A percentile compares a stretch with the other conserved stretches of the same genome.
phyloP scores from a whole-genome alignment of 768 basidiomycete species.

The Hemileccinum impolitum region DNA sequence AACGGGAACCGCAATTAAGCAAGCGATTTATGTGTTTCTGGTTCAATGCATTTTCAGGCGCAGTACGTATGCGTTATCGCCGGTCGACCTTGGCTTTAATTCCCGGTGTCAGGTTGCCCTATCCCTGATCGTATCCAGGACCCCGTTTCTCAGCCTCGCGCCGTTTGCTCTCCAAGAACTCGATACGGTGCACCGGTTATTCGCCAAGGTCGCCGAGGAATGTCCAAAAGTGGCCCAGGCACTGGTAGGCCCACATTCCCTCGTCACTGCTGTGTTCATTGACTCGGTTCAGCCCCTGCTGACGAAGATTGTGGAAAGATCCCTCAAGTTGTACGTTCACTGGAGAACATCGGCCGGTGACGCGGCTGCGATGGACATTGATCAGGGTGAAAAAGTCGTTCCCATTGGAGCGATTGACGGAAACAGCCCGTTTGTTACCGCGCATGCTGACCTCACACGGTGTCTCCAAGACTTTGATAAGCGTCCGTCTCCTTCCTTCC shows the following conservation, averaged over 20 bases:
- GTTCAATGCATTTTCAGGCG: conserved; percentile 72
- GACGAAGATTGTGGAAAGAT: conserved; percentile 52
- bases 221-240: conserved; percentile 59
- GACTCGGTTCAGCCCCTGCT: conserved; percentile 45
- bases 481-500: conserved; percentile 15
- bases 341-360: conserved; percentile 29
- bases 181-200: conserved; percentile 55
- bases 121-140: conserved; percentile 60
- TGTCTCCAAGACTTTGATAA: conserved; percentile 26
- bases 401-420: conserved; percentile 2
- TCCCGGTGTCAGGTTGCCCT: conserved; percentile 49
- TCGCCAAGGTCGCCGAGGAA: conserved; percentile 53
- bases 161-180: conserved; percentile 59
- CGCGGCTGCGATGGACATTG: conserved; percentile 25
- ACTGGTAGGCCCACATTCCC: conserved; percentile 39
- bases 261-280: conserved; percentile 6
- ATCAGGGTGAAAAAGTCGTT: conserved; percentile 8
- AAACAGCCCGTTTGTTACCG: conserved; percentile 17
- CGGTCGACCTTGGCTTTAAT: not conserved
- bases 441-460: conserved; percentile 22
- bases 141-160: conserved; percentile 55
- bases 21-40: conserved; percentile 69
- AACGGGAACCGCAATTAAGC: conserved; percentile 57
- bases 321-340: conserved; percentile 43
- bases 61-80: conserved; percentile 41